phyloP scores from a whole-genome alignment of 2,329 filamentous ascomycete species.

The Xylariaceae sp. region DNA sequence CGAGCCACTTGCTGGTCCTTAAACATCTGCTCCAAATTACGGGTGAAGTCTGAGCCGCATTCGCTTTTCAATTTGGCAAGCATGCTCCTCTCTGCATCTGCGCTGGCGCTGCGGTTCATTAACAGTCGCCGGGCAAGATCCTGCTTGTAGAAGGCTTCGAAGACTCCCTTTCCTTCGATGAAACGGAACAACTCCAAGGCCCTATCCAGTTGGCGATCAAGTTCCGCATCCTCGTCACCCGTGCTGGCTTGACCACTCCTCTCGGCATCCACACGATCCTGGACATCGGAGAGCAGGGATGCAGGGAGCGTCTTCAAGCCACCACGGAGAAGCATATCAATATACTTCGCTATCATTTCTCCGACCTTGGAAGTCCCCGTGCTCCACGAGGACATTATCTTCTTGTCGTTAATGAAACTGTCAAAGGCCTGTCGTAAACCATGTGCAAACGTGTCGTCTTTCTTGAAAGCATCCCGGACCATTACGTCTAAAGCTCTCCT shows the following conservation, averaged over 20 bases:
- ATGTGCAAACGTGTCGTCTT: constrained; percentile 71
- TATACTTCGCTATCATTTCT: constrained; percentile 97
- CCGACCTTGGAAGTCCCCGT: constrained; percentile 89
- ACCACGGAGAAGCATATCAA: constrained; percentile 81
- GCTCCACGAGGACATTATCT: constrained; percentile 64
- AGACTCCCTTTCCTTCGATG: constrained; percentile 94
- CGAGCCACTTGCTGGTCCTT: constrained; percentile 91
- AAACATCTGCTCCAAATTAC: constrained; percentile 99
- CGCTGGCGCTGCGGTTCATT: constrained; percentile 87
- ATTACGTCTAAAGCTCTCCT: constrained; percentile 74
- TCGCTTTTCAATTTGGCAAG: constrained; percentile 84
- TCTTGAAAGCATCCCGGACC: constrained; percentile 69
- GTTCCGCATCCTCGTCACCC: constrained; percentile 83
- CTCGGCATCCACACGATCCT: constrained; percentile 53
- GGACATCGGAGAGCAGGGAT: constrained; percentile 57
- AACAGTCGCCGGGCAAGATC: constrained; percentile 84
- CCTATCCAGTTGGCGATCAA: constrained; percentile 88
- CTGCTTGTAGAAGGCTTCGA: constrained; percentile 99
- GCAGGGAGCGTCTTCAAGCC: constrained; percentile 78
- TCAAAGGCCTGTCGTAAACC: constrained; percentile 80
- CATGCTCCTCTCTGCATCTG: constrained; percentile 96
- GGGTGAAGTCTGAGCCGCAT: constrained; percentile 89
- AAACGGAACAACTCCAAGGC: constrained; percentile 94
- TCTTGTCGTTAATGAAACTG: constrained; percentile 86
- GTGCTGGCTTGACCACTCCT: constrained; percentile 60